A percentile compares a stretch with the other conserved stretches of the same genome.
Evolutionary conservation across 2,329 filamentous ascomycete genomes (phyloP).

Genomic region (Botrytis squamosa): DNA sequence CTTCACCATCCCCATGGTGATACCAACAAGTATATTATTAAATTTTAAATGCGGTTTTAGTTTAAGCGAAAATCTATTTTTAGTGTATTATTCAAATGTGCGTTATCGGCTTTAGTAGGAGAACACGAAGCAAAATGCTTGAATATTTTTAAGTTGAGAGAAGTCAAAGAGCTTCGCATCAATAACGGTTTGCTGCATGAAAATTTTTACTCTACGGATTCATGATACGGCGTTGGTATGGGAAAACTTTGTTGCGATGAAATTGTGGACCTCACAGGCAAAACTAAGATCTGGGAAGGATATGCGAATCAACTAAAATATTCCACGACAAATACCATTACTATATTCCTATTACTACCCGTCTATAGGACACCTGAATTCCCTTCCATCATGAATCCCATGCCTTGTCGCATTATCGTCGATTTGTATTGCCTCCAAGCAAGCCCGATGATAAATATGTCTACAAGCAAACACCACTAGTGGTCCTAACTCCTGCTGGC

Average conservation of each 20-base stretch:
- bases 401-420: conserved; percentile 48
- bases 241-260: neutral
- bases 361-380: conserved; percentile 42
- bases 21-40: too few relatives aligned
- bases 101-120: too few relatives aligned
- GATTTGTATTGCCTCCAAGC: conserved; percentile 65
- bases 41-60: too few relatives aligned
- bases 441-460: conserved; percentile 68
- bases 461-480: conserved; percentile 68
- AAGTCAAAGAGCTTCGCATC: neutral
- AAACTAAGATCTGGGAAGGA: neutral
- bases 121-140: neutral
- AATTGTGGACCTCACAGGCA: neutral
- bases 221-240: neutral
- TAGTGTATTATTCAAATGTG: too few relatives aligned
- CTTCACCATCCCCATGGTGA: too few relatives aligned
- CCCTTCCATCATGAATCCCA: conserved; percentile 50
- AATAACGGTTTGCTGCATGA: neutral
- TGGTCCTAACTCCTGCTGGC: conserved; percentile 58
- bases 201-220: neutral
- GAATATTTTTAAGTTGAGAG: neutral
- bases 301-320: neutral
- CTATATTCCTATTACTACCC: conserved; percentile 42
- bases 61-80: too few relatives aligned
- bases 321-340: conserved; percentile 15